Percentiles rank a stretch among this genome's conserved stretches.
phyloP scores from a whole-genome alignment of 2,329 filamentous ascomycete species.

The Phialophora macrospora region DNA sequence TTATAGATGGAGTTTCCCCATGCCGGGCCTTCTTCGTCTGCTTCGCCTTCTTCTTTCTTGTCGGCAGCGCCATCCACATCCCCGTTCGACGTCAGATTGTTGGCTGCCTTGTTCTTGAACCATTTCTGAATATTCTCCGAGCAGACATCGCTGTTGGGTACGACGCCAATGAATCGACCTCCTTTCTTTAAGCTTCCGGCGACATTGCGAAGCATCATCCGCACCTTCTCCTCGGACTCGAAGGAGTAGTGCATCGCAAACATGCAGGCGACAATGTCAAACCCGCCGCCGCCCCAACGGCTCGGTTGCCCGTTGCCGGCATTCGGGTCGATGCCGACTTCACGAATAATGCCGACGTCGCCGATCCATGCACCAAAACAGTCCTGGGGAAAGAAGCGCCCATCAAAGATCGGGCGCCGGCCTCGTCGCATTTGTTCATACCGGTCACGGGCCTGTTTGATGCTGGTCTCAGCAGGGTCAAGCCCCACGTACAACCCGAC shows the following conservation, averaged over 20 bases:
- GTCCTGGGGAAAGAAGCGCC: conserved; percentile 86
- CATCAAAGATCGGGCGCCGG: conserved; percentile 72
- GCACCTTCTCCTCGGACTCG: conserved; percentile 85
- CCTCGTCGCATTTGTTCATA: conserved; percentile 73
- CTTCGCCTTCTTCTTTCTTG: conserved; percentile 47
- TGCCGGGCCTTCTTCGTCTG: conserved; percentile 69
- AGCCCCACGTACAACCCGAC: conserved; percentile 94
- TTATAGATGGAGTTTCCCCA: conserved; percentile 96
- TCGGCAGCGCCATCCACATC: conserved; percentile 43
- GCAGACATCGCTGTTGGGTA: conserved; percentile 95
- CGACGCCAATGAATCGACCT: conserved; percentile 90
- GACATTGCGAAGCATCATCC: conserved; percentile 92
- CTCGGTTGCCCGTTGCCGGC: conserved; percentile 62
- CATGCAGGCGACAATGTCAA: conserved; percentile 98
- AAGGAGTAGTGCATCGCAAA: conserved; percentile 99
- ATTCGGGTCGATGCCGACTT: conserved; percentile 84
- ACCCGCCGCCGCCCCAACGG: conserved; percentile 75
- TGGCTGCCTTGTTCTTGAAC: conserved; percentile 63
- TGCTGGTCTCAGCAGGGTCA: conserved; percentile 89
- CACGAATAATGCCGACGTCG: conserved; percentile 77
- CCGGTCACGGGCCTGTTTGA: conserved; percentile 85
- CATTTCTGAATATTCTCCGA: conserved; percentile 76
- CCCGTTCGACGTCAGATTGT: conserved; percentile 43
- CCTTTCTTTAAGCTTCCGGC: conserved; percentile 89
- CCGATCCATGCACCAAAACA: conserved; percentile 86